Base-by-base conservation (phyloP, 2,329 filamentous ascomycete species). In the Ceratocystis cubensis region DNA sequence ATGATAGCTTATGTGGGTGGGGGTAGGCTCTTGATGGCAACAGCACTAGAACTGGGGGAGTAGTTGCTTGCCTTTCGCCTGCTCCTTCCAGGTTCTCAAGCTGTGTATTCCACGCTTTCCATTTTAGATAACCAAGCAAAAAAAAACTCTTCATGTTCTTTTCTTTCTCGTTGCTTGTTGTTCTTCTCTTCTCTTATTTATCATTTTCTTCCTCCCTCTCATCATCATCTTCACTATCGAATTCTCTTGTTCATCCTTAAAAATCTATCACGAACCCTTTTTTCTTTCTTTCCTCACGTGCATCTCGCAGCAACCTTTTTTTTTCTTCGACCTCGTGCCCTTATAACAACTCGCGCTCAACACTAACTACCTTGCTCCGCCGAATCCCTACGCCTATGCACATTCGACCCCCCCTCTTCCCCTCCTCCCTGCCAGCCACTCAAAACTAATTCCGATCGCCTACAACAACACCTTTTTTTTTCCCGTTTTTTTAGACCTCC, bases 361-460 rank as follows among this genome's bases (percentile, higher is more conserved):
- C 13, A 15, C 37, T 41, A 41, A 33, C 28, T 57, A 59, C 30
- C 56, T 59, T 37, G 56, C 30, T 37, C 56, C 56, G 56, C 56
- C 56, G 33, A 59, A 59, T 59, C 30, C 56, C 25, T 59, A 37
- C 25, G 30, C 56, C 30, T 28, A 30, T 15, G 22, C 25, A n/a
- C 25, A 59, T 28, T 41, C 13, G 33, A 59, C 56, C 56, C 56
- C 53, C n/a, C 56, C 22, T 48, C 46, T 48, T 48, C 46, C 46
- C 20, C 46, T 48, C 50, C 56, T 59, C 56, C 56, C 56, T 59
- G 56, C 56, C 56, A 59, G 56, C 56, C 56, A 59, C 56, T 59
- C 56, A n/a, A 57, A 57, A 33, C 20, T 28, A 33, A 37, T 5
- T 25, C 56, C 17, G 56, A 59, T 59, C 56, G 13, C 56, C 53